Conservation (phyloP, 169 alveolate genomes). For the Eimeria falciformis region DNA sequence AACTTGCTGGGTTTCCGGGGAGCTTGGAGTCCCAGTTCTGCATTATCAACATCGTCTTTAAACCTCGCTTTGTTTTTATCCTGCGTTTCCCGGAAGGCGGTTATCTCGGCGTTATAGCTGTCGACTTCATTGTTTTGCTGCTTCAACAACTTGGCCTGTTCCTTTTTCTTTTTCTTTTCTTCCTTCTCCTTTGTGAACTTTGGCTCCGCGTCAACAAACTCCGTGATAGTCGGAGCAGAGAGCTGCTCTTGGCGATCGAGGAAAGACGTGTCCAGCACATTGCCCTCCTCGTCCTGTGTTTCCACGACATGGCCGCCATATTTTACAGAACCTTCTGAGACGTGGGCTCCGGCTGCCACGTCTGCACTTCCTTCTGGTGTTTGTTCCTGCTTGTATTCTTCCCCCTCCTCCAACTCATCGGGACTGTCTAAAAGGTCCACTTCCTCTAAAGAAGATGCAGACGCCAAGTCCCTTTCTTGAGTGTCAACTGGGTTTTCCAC, state of each 20-base stretch:
- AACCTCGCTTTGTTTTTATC: constrained; percentile 16
- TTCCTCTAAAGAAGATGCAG: neutral
- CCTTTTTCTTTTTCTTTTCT: constrained; percentile 4
- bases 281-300: constrained; percentile 6
- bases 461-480: neutral
- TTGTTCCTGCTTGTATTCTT: neutral
- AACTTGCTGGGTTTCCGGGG: neutral
- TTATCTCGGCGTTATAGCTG: neutral
- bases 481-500: neutral
- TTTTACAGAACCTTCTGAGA: too few species aligned
- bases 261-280: neutral
- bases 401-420: constrained; percentile 13
- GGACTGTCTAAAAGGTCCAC: neutral
- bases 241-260: neutral
- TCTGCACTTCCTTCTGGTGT: neutral
- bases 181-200: neutral
- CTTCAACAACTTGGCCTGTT: neutral
- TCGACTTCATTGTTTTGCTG: neutral
- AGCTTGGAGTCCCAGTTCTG: neutral
- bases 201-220: constrained; percentile 14
- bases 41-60: constrained; percentile 18
- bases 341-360: neutral
- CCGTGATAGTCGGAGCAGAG: neutral
- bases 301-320: neutral
- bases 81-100: neutral